phyloP scores from a whole-genome alignment of 352 stramenopile genomes.

The Plasmopara viticola region DNA sequence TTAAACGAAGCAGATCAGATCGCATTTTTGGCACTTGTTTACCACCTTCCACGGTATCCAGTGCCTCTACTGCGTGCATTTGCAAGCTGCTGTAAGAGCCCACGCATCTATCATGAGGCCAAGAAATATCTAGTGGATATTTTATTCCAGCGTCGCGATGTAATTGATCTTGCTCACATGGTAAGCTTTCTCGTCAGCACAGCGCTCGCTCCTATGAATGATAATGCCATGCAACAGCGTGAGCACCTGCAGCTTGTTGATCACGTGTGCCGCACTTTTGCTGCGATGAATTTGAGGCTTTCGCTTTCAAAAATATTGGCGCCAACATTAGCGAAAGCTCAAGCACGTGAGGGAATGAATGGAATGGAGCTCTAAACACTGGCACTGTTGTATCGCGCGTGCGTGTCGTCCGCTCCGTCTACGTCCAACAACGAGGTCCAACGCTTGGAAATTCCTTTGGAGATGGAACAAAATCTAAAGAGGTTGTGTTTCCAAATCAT shows the following conservation, averaged over 20 bases:
- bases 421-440: constrained; percentile 4
- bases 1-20: constrained; percentile 48
- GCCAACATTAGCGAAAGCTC: constrained; percentile 50
- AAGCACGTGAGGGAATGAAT: constrained; percentile 29
- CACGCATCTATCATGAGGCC: constrained; percentile 48
- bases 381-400: constrained; percentile 51
- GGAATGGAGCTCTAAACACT: constrained; percentile 51
- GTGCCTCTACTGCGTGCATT: constrained; percentile 60
- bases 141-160: constrained; percentile 53
- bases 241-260: constrained; percentile 53
- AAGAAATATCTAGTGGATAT: constrained; percentile 84
- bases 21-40: constrained; percentile 65
- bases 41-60: constrained; percentile 67
- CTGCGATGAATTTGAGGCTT: constrained; percentile 56
- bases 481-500: constrained; percentile 18
- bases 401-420: constrained; percentile 35
- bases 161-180: constrained; percentile 63
- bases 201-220: constrained; percentile 35
- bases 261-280: constrained; percentile 60
- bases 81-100: constrained; percentile 70
- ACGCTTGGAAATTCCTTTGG: constrained; percentile 33
- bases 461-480: constrained; percentile 39
- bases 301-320: constrained; percentile 64
- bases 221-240: constrained; percentile 12
- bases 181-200: constrained; percentile 79